Percentiles rank a stretch among this genome's conserved stretches.
Conservation (phyloP, 345 rosid species). For the Moricandia moricandioides region DNA sequence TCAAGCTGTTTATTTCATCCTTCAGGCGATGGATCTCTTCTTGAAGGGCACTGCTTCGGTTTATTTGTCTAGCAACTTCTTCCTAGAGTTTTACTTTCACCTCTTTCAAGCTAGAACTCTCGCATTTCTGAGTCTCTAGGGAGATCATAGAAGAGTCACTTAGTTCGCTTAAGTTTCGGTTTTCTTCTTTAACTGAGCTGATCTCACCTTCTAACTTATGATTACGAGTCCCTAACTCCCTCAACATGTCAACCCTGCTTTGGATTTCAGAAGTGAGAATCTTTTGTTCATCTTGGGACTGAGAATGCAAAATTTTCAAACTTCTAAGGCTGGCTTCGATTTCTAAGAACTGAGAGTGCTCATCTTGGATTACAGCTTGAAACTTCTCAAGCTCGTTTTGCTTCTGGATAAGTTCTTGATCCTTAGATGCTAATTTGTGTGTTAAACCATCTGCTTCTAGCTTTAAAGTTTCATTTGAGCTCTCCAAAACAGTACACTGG, state of each 20-base stretch:
- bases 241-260: slow-evolving; percentile 53
- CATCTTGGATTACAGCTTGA: slow-evolving; percentile 55
- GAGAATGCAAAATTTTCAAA: slow-evolving; percentile 49
- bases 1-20: slow-evolving; percentile 65
- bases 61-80: slow-evolving; percentile 58
- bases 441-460: slow-evolving; percentile 61
- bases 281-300: slow-evolving; percentile 63
- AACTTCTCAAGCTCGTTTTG: slow-evolving; percentile 59
- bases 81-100: slow-evolving; percentile 69
- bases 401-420: slow-evolving; percentile 64
- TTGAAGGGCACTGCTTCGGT: slow-evolving; percentile 60
- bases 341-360: slow-evolving; percentile 58
- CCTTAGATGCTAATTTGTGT: slow-evolving; percentile 57
- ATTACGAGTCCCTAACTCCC: slow-evolving; percentile 50
- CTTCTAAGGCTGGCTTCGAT: slow-evolving; percentile 57
- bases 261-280: slow-evolving; percentile 68
- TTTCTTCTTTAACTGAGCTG: slow-evolving; percentile 50
- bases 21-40: slow-evolving; percentile 65
- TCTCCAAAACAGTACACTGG: slow-evolving; percentile 55
- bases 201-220: slow-evolving; percentile 54
- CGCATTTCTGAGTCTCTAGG: slow-evolving; percentile 44
- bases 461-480: slow-evolving; percentile 63
- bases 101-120: slow-evolving; percentile 56
- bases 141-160: slow-evolving; percentile 53
- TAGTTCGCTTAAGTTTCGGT: slow-evolving; percentile 45